Evolutionary conservation across 805 yeast genomes (phyloP).

Genomic region (Brettanomyces sp.): DNA sequence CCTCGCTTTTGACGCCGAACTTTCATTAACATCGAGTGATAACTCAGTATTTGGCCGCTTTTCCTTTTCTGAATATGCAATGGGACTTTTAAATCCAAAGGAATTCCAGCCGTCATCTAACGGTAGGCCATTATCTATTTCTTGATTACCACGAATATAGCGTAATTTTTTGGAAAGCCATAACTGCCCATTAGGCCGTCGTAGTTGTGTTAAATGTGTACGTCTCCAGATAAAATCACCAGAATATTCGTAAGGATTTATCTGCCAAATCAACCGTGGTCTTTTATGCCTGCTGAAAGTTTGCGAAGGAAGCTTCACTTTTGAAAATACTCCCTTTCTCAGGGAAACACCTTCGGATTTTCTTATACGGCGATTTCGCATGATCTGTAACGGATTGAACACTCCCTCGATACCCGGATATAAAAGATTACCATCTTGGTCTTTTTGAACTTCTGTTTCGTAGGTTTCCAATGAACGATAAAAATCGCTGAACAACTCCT

Average conservation of each 20-base stretch:
- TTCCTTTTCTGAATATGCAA: neutral
- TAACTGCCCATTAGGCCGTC: slow-evolving; percentile 32
- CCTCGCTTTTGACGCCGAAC: slow-evolving; percentile 19
- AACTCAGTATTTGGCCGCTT: neutral
- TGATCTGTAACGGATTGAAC: slow-evolving; percentile 77
- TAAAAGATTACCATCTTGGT: slow-evolving; percentile 9
- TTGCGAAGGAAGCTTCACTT: slow-evolving; percentile 53
- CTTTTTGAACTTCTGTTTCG: slow-evolving; percentile 22
- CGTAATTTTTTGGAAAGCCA: slow-evolving; percentile 31
- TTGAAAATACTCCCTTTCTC: slow-evolving; percentile 20
- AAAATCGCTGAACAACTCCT: slow-evolving; percentile 34
- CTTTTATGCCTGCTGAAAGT: slow-evolving; percentile 43
- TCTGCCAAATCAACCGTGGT: slow-evolving; percentile 50
- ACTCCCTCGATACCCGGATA: slow-evolving; percentile 53
- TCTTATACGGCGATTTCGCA: slow-evolving; percentile 58
- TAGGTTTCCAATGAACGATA: slow-evolving; percentile 38
- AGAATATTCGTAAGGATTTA: slow-evolving; percentile 48
- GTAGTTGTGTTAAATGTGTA: slow-evolving; percentile 45
- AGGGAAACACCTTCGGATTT: slow-evolving; percentile 41
- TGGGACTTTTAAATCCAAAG: neutral
- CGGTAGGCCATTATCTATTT: neutral
- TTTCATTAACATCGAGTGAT: slow-evolving; percentile 11
- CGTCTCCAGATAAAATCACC: slow-evolving; percentile 52
- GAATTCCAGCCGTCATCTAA: neutral
- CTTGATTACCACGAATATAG: neutral